A percentile compares a stretch with the other conserved stretches of the same genome.
Evolutionary conservation across 768 basidiomycete species (phyloP).

Genomic region (Russula sp.): DNA sequence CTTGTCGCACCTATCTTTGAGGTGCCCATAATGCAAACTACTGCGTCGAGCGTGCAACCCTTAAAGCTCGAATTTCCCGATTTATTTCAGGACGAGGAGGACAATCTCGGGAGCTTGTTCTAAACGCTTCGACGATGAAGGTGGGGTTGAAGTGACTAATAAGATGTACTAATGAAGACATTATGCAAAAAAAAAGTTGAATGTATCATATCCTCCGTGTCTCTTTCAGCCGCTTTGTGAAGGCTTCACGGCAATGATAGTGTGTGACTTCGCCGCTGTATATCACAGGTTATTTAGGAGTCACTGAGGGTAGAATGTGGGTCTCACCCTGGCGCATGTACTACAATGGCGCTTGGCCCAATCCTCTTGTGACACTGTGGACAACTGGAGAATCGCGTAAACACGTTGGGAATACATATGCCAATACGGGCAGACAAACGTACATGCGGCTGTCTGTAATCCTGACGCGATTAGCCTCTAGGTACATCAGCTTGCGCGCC

Average conservation of each 20-base stretch:
- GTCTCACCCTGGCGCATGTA: conserved; percentile 20
- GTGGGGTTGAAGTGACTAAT: not conserved
- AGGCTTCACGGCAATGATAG: conserved; percentile 89
- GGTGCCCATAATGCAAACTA: not conserved
- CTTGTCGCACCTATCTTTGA: not conserved
- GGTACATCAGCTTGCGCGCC: conserved; percentile 58
- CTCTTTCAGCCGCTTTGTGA: conserved; percentile 50
- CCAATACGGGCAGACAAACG: conserved; percentile 26
- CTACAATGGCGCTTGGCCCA: conserved; percentile 21
- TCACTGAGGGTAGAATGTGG: not conserved
- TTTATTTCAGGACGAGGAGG: conserved; percentile 7
- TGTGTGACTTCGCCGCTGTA: conserved; percentile 91
- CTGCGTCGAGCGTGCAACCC: not conserved
- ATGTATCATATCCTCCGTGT: conserved; percentile 17
- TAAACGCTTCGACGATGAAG: not conserved
- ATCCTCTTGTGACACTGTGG: conserved; percentile 23
- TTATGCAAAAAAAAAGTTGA: not conserved
- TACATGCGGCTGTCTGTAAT: conserved; percentile 91
- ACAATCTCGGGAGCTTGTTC: not conserved
- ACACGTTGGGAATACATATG: not conserved
- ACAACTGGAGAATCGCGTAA: conserved; percentile 10
- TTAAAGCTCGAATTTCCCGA: conserved; percentile 1
- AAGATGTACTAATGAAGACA: conserved; percentile 4
- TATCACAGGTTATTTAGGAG: not conserved
- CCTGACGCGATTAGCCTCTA: conserved; percentile 79